phyloP scores from a whole-genome alignment of 805 yeast species.

The Saturnispora besseyi region DNA sequence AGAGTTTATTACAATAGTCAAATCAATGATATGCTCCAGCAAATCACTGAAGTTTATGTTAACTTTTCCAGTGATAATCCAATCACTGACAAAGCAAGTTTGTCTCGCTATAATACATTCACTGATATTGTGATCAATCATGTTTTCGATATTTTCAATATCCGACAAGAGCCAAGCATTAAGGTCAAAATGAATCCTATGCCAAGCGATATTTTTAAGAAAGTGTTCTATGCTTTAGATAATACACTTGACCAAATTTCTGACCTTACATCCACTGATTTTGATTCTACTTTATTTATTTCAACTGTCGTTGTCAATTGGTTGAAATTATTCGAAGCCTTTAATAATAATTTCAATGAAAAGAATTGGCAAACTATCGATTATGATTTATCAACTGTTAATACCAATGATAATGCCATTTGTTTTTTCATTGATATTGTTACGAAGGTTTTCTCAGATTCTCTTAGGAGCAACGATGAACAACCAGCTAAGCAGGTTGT shows the following conservation, averaged over 20 bases:
- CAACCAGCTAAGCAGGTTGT: slow-evolving; percentile 23
- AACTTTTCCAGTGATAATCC: not conserved
- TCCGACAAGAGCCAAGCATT: slow-evolving; percentile 24
- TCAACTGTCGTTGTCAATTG: slow-evolving; percentile 24
- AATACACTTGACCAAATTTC: not conserved
- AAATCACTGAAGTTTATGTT: slow-evolving; percentile 24
- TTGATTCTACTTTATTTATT: slow-evolving; percentile 13
- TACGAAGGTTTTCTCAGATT: not conserved
- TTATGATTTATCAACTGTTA: slow-evolving; percentile 33
- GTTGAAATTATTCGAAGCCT: slow-evolving; percentile 31
- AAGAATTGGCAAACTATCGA: slow-evolving; percentile 30
- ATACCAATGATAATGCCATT: slow-evolving; percentile 33
- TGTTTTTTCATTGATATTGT: slow-evolving; percentile 31
- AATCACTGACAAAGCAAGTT: not conserved
- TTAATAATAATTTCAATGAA: slow-evolving; percentile 16
- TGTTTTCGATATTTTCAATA: slow-evolving; percentile 20
- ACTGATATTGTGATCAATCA: slow-evolving; percentile 20
- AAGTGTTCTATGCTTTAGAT: not conserved
- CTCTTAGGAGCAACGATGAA: not conserved
- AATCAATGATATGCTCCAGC: slow-evolving; percentile 65
- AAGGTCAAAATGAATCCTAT: slow-evolving; percentile 34
- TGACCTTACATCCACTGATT: slow-evolving; percentile 19
- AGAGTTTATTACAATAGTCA: slow-evolving; percentile 86
- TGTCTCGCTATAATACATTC: not conserved
- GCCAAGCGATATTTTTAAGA: slow-evolving; percentile 15